Percentiles rank a stretch among this genome's conserved stretches.
phyloP scores from a whole-genome alignment of 2,329 filamentous ascomycete species.

The Trematosphaeria pertusa region DNA sequence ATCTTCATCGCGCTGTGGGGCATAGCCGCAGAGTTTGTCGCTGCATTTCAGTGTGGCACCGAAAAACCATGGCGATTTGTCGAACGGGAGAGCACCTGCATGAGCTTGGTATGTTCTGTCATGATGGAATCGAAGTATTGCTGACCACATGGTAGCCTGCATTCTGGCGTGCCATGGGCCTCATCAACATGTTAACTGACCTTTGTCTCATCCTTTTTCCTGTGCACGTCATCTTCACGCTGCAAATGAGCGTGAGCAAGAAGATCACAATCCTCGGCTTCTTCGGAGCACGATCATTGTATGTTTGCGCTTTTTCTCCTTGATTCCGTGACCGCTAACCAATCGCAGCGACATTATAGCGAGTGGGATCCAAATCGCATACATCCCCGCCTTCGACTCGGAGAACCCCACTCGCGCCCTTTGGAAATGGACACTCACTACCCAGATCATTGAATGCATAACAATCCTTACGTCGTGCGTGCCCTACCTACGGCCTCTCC shows the following conservation, averaged over 20 bases:
- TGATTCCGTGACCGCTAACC: not conserved
- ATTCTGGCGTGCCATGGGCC: slow-evolving; percentile 40
- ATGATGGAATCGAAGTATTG: not conserved
- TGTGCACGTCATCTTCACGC: slow-evolving; percentile 40
- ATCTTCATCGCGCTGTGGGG: slow-evolving; percentile 42
- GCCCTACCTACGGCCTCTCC: slow-evolving; percentile 44
- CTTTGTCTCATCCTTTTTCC: slow-evolving; percentile 42
- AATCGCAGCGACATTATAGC: slow-evolving; percentile 40
- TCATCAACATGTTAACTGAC: slow-evolving; percentile 44
- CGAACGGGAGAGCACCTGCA: slow-evolving; percentile 20
- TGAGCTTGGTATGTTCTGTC: slow-evolving; percentile 30
- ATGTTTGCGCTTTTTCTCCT: slow-evolving; percentile 1
- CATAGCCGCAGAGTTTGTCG: slow-evolving; percentile 31
- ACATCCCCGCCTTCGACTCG: slow-evolving; percentile 34
- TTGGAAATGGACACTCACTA: slow-evolving; percentile 45
- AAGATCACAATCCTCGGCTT: slow-evolving; percentile 44
- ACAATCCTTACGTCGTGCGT: slow-evolving; percentile 46
- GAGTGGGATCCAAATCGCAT: slow-evolving; percentile 41
- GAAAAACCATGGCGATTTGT: slow-evolving; percentile 36
- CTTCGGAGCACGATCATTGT: slow-evolving; percentile 42
- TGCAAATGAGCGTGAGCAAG: slow-evolving; percentile 44
- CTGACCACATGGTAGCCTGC: slow-evolving; percentile 22
- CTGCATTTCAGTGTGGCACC: slow-evolving; percentile 42
- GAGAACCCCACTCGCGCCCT: slow-evolving; percentile 34
- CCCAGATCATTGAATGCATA: slow-evolving; percentile 44